Percentiles rank a stretch among this genome's conserved stretches.
These are phyloP conservation scores for Cercospora canescens DNA, from an alignment of 2,329 filamentous ascomycete species.

Conservation along the genomic window DNA sequence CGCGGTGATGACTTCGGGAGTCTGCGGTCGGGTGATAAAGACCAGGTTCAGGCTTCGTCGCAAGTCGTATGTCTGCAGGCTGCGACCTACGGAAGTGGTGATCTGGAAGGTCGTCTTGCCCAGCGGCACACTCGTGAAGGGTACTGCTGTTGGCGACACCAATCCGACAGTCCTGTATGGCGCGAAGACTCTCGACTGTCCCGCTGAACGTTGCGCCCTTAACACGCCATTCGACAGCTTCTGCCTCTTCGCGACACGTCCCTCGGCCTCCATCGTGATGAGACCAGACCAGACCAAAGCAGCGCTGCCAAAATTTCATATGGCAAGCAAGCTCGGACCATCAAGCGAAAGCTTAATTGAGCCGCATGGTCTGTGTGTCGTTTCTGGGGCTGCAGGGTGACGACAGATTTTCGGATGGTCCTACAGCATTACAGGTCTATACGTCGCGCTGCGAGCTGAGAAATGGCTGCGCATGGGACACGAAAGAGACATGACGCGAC, in stretches of 20 bases:
- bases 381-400: neutral
- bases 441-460: too few relatives aligned
- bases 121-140: slow-evolving; percentile 83
- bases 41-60: slow-evolving; percentile 86
- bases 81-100: slow-evolving; percentile 88
- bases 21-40: slow-evolving; percentile 90
- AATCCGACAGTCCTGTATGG: slow-evolving; percentile 94
- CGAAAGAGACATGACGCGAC: too few relatives aligned
- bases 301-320: neutral
- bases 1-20: slow-evolving; percentile 80
- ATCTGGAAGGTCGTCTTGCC: slow-evolving; percentile 97
- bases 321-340: neutral
- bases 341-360: neutral
- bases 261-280: slow-evolving; percentile 20
- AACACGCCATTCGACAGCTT: slow-evolving; percentile 50
- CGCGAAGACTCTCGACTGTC: slow-evolving; percentile 78
- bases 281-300: neutral
- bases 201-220: slow-evolving; percentile 26
- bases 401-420: neutral
- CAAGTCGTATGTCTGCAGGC: slow-evolving; percentile 93
- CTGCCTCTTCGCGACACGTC: slow-evolving; percentile 64
- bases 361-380: neutral
- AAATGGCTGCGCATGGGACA: too few relatives aligned
- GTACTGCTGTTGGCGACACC: slow-evolving; percentile 85
- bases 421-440: too few relatives aligned